These are phyloP conservation scores for Phyllosticta ampelicida DNA, from an alignment of 2,329 filamentous ascomycete genomes.

Conservation along the genomic window DNA sequence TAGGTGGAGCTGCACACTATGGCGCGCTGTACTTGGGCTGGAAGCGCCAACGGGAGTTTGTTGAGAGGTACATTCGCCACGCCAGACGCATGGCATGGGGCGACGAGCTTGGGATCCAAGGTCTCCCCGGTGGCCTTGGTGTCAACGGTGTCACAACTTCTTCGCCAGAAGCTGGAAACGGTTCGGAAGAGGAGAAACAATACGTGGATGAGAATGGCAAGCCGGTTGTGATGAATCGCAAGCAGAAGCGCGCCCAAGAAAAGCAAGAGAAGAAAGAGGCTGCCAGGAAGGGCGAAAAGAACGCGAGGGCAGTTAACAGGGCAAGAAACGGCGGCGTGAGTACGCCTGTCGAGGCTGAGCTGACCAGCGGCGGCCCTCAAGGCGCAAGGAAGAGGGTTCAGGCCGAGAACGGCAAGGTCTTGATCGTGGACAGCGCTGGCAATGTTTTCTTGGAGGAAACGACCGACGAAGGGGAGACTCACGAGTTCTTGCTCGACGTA, in stretches of 20 bases:
- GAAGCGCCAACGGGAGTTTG: conserved; percentile 83
- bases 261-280: conserved; percentile 63
- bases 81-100: conserved; percentile 86
- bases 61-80: conserved; percentile 82
- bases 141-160: conserved; percentile 25
- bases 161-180: conserved; percentile 24
- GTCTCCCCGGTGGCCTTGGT: conserved; percentile 56
- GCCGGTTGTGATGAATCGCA: conserved; percentile 59
- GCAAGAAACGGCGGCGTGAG: conserved; percentile 38
- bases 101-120: conserved; percentile 55
- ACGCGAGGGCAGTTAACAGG: conserved; percentile 32
- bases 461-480: conserved; percentile 71
- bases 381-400: conserved; percentile 79
- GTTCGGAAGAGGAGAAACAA: conserved; percentile 22
- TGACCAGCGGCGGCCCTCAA: conserved; percentile 49
- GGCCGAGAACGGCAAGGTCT: conserved; percentile 87
- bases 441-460: conserved; percentile 93
- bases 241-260: conserved; percentile 81
- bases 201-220: conserved; percentile 31
- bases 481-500: conserved; percentile 82
- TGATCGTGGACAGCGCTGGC: conserved; percentile 83
- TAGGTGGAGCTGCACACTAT: conserved; percentile 82
- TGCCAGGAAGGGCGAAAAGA: conserved; percentile 41
- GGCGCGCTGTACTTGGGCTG: conserved; percentile 73
- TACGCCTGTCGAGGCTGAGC: conserved; percentile 44